phyloP scores from a whole-genome alignment of 1,139 yeast species.

The Taphrina populina region DNA sequence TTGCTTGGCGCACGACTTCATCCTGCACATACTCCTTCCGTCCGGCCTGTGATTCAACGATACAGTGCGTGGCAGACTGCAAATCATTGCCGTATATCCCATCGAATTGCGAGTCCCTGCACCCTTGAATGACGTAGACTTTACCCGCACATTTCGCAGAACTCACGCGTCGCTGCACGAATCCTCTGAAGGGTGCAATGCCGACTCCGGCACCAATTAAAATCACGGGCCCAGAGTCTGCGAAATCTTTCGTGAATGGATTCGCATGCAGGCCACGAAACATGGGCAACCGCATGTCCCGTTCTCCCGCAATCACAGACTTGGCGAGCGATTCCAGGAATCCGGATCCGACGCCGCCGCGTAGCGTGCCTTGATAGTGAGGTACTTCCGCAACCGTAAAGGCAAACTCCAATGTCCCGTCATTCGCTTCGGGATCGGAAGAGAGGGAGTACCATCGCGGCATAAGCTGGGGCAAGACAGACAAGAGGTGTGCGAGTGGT shows the following conservation, averaged over 20 bases:
- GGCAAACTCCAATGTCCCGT: conserved; percentile 40
- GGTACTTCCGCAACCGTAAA: conserved; percentile 41
- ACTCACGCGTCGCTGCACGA: conserved; percentile 41
- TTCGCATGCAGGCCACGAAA: conserved; percentile 42
- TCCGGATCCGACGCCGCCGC: conserved; percentile 39
- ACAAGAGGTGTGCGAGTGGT: conserved; percentile 38
- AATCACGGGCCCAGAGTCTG: conserved; percentile 43
- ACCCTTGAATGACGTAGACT: conserved; percentile 69
- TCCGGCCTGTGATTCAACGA: conserved; percentile 58
- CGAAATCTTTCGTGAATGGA: conserved; percentile 41
- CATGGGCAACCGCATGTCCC: conserved; percentile 39
- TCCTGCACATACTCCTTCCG: conserved; percentile 76
- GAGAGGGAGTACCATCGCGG: conserved; percentile 42
- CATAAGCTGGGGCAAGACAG: conserved; percentile 42
- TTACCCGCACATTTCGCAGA: conserved; percentile 48
- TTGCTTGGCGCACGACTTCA: conserved; percentile 55
- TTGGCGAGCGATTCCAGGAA: conserved; percentile 39
- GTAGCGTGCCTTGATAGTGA: conserved; percentile 39
- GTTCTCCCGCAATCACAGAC: conserved; percentile 34
- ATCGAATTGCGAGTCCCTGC: conserved; percentile 66
- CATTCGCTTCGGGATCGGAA: conserved; percentile 40
- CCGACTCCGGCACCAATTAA: conserved; percentile 46
- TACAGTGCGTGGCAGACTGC: conserved; percentile 53
- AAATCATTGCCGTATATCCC: conserved; percentile 68
- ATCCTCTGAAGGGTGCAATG: conserved; percentile 43